Base-by-base conservation (phyloP, 129 eudicot genomes). In the Ambrosia artemisiifolia region DNA sequence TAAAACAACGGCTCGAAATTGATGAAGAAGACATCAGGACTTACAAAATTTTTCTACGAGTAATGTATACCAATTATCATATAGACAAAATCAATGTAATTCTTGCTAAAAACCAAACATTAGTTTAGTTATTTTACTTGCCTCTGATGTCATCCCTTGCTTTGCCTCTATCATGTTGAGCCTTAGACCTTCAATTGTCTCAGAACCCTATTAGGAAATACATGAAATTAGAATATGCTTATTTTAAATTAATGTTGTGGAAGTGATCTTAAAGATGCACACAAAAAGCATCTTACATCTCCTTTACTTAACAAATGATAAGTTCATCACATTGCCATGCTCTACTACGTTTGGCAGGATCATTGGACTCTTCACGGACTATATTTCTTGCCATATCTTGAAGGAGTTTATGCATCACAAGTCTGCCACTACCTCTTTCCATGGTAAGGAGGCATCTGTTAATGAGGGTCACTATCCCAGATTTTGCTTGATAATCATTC, bases 171-270 rank as follows among this genome's bases (percentile, higher is more conserved):
- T 33, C 28, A 69, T 32, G 63, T 77, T 47, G 11, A 82, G 67
- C 30, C 48, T 1, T 19, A 82, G 50, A 18, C 85, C 85, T 82
- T 72, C 79, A 57, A 82, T 77, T 50, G 51, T 44, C 16, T 53
- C 14, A 18, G 79, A 59, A 5, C 82, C 85, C 85, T 82, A 14
- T 24, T 7, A 3, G 5, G 50, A 32, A 20, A 71, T 17, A 16
- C 8, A 46, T 36, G 1, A n/a, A 28, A 13, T 11, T 18, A 70
- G 16, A 49, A 9, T 17, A 30, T 7, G 16, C 34, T 4, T 17
- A 10, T 1, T 35, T 10, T 42, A n/a, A 13, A 28, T 1, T 18
- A 24, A 71, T 65, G 3, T 55, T 3, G 1, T 40, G 74, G 53
- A 33, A 50, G 0, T 11, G 14, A 12, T 40, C 34, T 35, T 55